A percentile compares a stretch with the other conserved stretches of the same genome.
These are phyloP conservation scores for Candida suzukii DNA, from an alignment of 805 yeast species.

Conservation along the genomic window DNA sequence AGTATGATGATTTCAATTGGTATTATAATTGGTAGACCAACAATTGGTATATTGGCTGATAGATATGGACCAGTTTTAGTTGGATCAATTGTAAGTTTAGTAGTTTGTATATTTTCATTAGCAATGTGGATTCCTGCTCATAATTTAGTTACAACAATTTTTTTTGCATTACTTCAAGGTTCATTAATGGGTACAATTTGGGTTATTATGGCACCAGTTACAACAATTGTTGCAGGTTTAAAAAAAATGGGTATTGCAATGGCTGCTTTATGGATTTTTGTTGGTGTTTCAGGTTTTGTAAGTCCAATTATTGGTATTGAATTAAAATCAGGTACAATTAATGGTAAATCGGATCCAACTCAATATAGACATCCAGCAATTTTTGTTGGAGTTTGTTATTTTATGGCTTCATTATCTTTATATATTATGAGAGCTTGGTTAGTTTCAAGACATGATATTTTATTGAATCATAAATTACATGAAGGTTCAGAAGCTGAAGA, in stretches of 20 bases:
- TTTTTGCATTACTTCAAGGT: conserved; percentile 47
- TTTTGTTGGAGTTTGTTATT: conserved; percentile 51
- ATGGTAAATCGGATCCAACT: conserved; percentile 29
- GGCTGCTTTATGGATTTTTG: conserved; percentile 39
- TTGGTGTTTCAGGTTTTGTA: conserved; percentile 44
- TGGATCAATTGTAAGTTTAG: conserved; percentile 28
- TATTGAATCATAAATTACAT: conserved; percentile 11
- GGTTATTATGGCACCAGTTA: conserved; percentile 45
- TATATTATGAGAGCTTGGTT: conserved; percentile 48
- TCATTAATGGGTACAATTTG: conserved; percentile 55
- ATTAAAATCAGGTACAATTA: conserved; percentile 29
- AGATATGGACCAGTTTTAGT: conserved; percentile 44
- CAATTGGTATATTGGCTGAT: conserved; percentile 45
- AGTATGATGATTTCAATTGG: conserved; percentile 58
- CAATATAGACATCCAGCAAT: conserved; percentile 49
- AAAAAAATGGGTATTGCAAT: conserved; percentile 44
- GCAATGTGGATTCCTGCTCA: conserved; percentile 55
- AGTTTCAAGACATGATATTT: conserved; percentile 37
- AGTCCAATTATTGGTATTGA: conserved; percentile 57
- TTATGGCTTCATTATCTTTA: conserved; percentile 36
- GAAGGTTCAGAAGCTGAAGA: conserved; percentile 17
- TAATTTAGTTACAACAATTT: conserved; percentile 48
- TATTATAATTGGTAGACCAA: conserved; percentile 48
- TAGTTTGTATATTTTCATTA: conserved; percentile 33
- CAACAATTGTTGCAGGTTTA: conserved; percentile 48